These are phyloP conservation scores for Neohortaea acidophila DNA, from an alignment of 495 filamentous ascomycete species.

Conservation along the genomic window DNA sequence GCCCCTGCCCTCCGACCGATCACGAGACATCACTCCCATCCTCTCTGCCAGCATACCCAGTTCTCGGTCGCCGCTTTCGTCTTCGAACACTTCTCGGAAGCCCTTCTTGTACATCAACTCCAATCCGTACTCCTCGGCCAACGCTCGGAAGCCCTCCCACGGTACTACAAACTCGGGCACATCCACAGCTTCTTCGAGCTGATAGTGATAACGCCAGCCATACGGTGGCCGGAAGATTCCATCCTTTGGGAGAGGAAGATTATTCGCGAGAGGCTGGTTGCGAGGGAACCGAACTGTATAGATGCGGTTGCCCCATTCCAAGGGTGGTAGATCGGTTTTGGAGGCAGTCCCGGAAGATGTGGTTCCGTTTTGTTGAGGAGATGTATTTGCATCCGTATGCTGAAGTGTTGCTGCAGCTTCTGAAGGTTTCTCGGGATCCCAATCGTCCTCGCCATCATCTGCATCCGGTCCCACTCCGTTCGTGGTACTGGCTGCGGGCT, in stretches of 20 bases:
- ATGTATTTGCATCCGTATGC: neutral
- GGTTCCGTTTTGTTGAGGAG: neutral
- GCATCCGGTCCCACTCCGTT: neutral
- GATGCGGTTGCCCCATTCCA: slow-evolving; percentile 83
- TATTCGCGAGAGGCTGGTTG: slow-evolving; percentile 32
- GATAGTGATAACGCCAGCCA: slow-evolving; percentile 96
- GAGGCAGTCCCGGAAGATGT: neutral
- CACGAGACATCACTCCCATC: slow-evolving; percentile 74
- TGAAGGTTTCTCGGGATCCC: slow-evolving; percentile 21
- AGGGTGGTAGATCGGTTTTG: slow-evolving; percentile 12
- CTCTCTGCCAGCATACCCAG: slow-evolving; percentile 74
- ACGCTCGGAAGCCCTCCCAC: slow-evolving; percentile 87
- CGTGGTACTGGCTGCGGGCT: slow-evolving; percentile 1
- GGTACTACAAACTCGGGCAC: slow-evolving; percentile 96
- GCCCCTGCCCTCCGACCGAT: slow-evolving; percentile 33
- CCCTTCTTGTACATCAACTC: slow-evolving; percentile 83
- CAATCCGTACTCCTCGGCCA: slow-evolving; percentile 92
- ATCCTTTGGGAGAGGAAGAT: slow-evolving; percentile 42
- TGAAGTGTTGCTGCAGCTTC: slow-evolving; percentile 1
- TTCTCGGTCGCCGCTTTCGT: slow-evolving; percentile 66
- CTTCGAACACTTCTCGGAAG: slow-evolving; percentile 79
- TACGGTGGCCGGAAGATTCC: slow-evolving; percentile 83
- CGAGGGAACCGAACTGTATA: slow-evolving; percentile 80
- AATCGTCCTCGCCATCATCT: slow-evolving; percentile 8
- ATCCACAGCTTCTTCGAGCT: slow-evolving; percentile 87